A percentile compares a stretch with the other conserved stretches of the same genome.
phyloP scores from a whole-genome alignment of 139 green algal species.

The Desmodesmus armatus region DNA sequence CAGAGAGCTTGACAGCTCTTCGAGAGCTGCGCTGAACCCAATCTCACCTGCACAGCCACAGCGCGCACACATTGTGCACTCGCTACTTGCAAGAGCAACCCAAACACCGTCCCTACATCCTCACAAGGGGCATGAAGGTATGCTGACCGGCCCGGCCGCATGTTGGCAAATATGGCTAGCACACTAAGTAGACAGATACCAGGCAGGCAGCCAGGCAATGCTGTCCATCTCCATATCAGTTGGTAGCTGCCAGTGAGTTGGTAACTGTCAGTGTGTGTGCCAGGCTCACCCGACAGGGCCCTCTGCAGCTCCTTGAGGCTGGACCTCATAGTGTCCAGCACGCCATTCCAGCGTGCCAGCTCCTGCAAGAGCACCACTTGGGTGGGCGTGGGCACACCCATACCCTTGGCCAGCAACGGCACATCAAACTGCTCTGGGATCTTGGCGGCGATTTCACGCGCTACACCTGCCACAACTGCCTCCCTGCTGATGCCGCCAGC shows the following conservation, averaged over 20 bases:
- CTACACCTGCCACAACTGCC: conserved; percentile 77
- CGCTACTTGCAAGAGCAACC: background rate
- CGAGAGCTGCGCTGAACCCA: conserved; percentile 79
- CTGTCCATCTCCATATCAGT: background rate
- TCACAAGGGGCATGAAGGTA: background rate
- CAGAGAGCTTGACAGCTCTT: conserved; percentile 76
- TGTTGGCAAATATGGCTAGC: too few species aligned
- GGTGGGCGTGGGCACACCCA: conserved; percentile 71
- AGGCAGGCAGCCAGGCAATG: background rate
- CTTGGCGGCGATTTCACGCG: conserved; percentile 75
- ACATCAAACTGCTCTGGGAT: conserved; percentile 90
- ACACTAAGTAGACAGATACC: background rate
- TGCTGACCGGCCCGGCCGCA: too few species aligned
- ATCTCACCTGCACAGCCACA: conserved; percentile 75
- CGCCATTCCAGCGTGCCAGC: conserved; percentile 84
- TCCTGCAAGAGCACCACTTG: conserved; percentile 89
- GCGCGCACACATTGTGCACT: background rate
- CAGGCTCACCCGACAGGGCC: conserved; percentile 80
- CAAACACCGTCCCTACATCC: background rate
- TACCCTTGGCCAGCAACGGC: conserved; percentile 77
- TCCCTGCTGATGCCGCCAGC: conserved; percentile 72
- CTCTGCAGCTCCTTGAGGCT: conserved; percentile 80
- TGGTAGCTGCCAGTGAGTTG: too few species aligned
- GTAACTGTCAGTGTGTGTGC: too few species aligned
- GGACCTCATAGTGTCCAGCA: conserved; percentile 72